Conservation (phyloP, 805 yeast species). For the Wickerhamiella occidentalis region DNA sequence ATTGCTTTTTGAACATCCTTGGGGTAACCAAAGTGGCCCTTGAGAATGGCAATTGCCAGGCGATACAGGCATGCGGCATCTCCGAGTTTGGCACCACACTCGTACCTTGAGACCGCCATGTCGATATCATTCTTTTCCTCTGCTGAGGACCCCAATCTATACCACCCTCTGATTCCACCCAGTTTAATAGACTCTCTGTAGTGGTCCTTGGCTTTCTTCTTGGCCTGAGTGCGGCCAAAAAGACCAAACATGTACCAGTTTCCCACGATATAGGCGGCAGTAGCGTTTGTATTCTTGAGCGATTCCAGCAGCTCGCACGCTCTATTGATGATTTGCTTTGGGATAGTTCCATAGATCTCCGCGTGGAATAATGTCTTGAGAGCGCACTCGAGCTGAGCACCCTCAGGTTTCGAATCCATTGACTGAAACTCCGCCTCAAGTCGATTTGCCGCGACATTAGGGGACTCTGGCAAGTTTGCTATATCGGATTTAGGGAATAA, state of each 20-base stretch:
- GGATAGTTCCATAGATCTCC: conserved; percentile 24
- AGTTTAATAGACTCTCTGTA: conserved; percentile 26
- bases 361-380: conserved; percentile 23
- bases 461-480: conserved; percentile 4
- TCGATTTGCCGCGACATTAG: background rate
- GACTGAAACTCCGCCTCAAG: conserved; percentile 8
- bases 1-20: conserved; percentile 21
- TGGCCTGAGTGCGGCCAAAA: conserved; percentile 20
- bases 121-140: conserved; percentile 26
- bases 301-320: conserved; percentile 20
- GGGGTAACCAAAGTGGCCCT: conserved; percentile 26
- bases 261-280: conserved; percentile 25
- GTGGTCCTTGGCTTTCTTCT: conserved; percentile 19
- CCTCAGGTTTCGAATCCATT: conserved; percentile 10
- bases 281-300: conserved; percentile 16
- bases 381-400: conserved; percentile 24
- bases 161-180: conserved; percentile 28
- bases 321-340: conserved; percentile 16
- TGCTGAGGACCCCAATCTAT: conserved; percentile 28
- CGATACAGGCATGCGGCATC: conserved; percentile 32
- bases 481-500: conserved; percentile 24
- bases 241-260: conserved; percentile 24
- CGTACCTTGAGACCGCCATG: conserved; percentile 26
- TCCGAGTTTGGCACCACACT: conserved; percentile 27
- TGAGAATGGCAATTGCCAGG: conserved; percentile 27